Base-by-base conservation (phyloP, 208 protist species). In the Crithidia expoeki region DNA sequence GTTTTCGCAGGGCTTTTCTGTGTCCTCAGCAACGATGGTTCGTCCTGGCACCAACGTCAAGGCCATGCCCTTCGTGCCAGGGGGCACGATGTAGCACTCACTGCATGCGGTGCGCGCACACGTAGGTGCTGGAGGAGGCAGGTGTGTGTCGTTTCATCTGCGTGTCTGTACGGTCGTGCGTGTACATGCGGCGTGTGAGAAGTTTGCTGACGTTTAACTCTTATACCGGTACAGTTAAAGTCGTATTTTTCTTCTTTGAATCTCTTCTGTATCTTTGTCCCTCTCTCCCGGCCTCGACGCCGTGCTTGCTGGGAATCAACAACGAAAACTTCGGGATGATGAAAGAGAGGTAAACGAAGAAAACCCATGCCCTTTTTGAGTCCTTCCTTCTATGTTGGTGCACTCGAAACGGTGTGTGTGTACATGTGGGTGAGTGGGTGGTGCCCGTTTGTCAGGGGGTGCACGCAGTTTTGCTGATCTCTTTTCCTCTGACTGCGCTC, bases 51-150 rank as follows among this genome's bases (percentile, higher is more conserved):
- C 81, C 4, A 92, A 92, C 50, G 70, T 89, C 27, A 83, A 85
- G 55, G 86, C 86, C n/a, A 76, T 79, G 69, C 86, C 86, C 0
- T 92, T 92, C 63, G 72, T 92, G 33, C 86, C 86, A 0, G 78
- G 72, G 42, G 63, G 60, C 65, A 68, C 49, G 0, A 71, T 68
- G 56, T 72, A 59, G 69, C 21, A 27, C 11, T 7, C 52, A 44
- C 38, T 44, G 14, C 21, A 53, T 36, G 51, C 23, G 51, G 28
- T 38, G 28, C 52, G 5, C 30, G 33, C 32, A 4, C 2, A 25
- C 44, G 44, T 49, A 17, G 44, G 4, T 49, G 44, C 16, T 12
- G 44, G 44, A 6, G 49, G 51, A 17, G 28, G 30, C 21, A 30
- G 2, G 21, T 30, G 7, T 47, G 36, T 47, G 33, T 61, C n/a